Evolutionary conservation across 1,284 basidiomycete species (phyloP), one percentile per base, ranked within the genome.

Genomic region (Hemileia vastatrix): DNA sequence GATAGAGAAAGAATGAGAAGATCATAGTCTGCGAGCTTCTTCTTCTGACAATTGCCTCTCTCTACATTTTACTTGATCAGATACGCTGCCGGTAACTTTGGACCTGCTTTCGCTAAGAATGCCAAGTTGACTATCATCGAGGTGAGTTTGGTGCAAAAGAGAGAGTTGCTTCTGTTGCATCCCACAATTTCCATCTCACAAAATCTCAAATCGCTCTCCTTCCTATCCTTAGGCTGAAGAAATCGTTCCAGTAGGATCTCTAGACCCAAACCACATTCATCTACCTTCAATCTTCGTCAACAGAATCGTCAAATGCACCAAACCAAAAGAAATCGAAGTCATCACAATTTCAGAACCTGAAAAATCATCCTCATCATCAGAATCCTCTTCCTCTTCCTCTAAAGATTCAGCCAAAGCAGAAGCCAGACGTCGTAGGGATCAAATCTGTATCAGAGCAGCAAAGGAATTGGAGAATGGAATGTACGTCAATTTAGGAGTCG

Each of bases 81-180:
- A 52, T 92, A 90, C 76, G 83, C 89, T 5, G 85, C 90, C 47
- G 85, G 91, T 72, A 93, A 94, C 75, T 95, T 94, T 77, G 86
- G 81, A 67, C 82, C 84, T 1, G 84, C 85, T 13, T 92, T 94
- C 84, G 92, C 88, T 3, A 85, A 86, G 73, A 90, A 90, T 61
- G 90, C 92, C 11, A 89, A 86, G 71, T 71, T 92, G 57, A 92
- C 92, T 8, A 90, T 96, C 65, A 88, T 95, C 53, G 92, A 95
- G 82, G 91, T 56, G 33, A 23, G 54, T 11, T 27, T 27, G 27
- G 27, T 27, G 27, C 27, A 27, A 27, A 27, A 27, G 27, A 27
- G 27, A 27, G 27, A 27, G 27, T 27, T 27, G 27, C 27, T 27
- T 27, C 27, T 27, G 27, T 27, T 27, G 27, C 27, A 27, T 27